phyloP scores from a whole-genome alignment of 352 stramenopile genomes.

The Globisporangium camurandrum region DNA sequence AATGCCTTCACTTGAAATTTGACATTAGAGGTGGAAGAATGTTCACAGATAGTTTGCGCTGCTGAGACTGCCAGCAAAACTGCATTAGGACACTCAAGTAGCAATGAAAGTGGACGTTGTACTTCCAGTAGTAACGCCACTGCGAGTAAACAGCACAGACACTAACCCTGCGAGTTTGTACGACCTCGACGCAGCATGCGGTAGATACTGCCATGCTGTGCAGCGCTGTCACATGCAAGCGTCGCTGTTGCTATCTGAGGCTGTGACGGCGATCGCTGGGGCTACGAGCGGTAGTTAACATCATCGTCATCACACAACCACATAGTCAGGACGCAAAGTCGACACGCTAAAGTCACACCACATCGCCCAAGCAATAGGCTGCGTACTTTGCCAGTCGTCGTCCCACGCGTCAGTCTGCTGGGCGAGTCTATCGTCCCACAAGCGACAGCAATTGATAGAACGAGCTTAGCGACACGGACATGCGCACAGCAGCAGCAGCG shows the following conservation, averaged over 20 bases:
- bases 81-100: too few species aligned
- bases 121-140: too few species aligned
- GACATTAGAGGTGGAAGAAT: too few species aligned
- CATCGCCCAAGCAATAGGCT: too few species aligned
- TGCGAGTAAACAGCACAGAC: background rate
- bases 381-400: conserved; percentile 2
- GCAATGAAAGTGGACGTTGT: too few species aligned
- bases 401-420: background rate
- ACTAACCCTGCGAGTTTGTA: background rate
- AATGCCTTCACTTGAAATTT: too few species aligned
- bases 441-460: background rate
- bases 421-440: background rate
- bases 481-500: too few species aligned
- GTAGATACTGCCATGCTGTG: conserved; percentile 68
- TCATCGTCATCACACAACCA: background rate
- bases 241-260: background rate
- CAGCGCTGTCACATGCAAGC: conserved; percentile 16
- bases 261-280: background rate
- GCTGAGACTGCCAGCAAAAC: too few species aligned
- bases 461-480: too few species aligned
- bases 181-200: conserved; percentile 34
- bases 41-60: too few species aligned
- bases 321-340: background rate
- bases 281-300: too few species aligned
- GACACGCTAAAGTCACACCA: background rate